phyloP scores from a whole-genome alignment of 2,329 filamentous ascomycete species.

The Cytospora piceicola region DNA sequence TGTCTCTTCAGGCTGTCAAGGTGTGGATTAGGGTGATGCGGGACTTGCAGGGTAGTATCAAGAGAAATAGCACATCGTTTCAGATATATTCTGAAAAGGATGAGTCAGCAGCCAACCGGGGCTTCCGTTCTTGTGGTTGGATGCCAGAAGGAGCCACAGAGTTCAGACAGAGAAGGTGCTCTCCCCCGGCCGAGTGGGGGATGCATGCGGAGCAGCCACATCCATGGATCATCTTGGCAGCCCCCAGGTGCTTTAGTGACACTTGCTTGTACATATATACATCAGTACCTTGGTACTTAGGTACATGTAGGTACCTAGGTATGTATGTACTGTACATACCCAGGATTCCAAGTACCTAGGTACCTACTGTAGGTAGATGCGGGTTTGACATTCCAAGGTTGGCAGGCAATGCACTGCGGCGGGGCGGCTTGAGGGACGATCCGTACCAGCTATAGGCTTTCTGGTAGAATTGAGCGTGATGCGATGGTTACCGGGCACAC shows the following conservation, averaged over 20 bases:
- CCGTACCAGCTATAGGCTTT: conserved; percentile 12
- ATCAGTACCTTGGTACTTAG: no score
- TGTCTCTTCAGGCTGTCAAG: background rate
- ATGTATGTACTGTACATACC: no score
- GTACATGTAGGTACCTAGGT: no score
- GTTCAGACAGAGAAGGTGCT: background rate
- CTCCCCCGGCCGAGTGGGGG: background rate
- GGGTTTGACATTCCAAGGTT: conserved; percentile 2
- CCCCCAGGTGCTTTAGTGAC: no score
- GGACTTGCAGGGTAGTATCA: conserved; percentile 27
- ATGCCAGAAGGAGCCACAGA: conserved; percentile 12
- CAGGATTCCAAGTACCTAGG: no score
- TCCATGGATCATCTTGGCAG: no score
- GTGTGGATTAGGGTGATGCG: conserved; percentile 6
- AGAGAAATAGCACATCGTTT: conserved; percentile 29
- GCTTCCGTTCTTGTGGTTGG: conserved; percentile 15
- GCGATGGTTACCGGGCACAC: background rate
- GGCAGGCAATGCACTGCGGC: conserved; percentile 12
- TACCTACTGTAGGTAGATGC: background rate
- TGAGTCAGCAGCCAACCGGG: conserved; percentile 26
- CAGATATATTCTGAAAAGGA: conserved; percentile 26
- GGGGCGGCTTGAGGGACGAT: conserved; percentile 13
- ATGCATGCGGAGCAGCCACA: conserved; percentile 3
- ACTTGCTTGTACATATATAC: no score
- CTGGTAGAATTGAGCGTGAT: background rate